Percentiles rank a stretch among this genome's conserved stretches.
phyloP scores from a whole-genome alignment of 1,284 basidiomycete genomes.

The Melampsora americana region DNA sequence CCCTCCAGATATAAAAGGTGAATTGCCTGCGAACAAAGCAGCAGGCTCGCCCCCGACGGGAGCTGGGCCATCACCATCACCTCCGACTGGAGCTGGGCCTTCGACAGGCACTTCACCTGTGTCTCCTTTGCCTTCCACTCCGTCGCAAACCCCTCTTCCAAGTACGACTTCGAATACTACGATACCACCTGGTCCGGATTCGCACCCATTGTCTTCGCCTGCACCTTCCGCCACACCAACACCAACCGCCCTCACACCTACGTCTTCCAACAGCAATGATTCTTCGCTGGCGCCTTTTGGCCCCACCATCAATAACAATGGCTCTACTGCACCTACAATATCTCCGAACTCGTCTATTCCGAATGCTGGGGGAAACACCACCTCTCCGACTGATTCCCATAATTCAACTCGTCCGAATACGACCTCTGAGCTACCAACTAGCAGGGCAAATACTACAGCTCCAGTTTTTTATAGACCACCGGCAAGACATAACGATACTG shows the following conservation, averaged over 20 bases:
- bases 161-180: not conserved
- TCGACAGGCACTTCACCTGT: no score
- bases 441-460: constrained; percentile 1
- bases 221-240: not conserved
- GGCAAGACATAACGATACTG: not conserved
- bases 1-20: no score
- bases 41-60: no score
- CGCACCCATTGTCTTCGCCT: not conserved
- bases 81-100: no score
- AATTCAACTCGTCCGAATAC: not conserved
- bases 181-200: not conserved
- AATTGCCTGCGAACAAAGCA: no score
- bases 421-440: not conserved
- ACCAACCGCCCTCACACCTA: not conserved
- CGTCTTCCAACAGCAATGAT: not conserved
- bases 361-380: not conserved
- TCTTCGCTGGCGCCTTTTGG: not conserved
- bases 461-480: not conserved
- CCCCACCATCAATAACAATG: not conserved
- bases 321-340: not conserved
- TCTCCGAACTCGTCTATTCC: not conserved
- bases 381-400: not conserved
- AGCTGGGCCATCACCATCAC: no score
- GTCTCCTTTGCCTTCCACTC: not conserved
- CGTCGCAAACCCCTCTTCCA: not conserved